Evolutionary conservation across 164 flowering plant species (phyloP), one percentile per base, ranked within the genome.

Genomic region (Aristolochia californica): DNA sequence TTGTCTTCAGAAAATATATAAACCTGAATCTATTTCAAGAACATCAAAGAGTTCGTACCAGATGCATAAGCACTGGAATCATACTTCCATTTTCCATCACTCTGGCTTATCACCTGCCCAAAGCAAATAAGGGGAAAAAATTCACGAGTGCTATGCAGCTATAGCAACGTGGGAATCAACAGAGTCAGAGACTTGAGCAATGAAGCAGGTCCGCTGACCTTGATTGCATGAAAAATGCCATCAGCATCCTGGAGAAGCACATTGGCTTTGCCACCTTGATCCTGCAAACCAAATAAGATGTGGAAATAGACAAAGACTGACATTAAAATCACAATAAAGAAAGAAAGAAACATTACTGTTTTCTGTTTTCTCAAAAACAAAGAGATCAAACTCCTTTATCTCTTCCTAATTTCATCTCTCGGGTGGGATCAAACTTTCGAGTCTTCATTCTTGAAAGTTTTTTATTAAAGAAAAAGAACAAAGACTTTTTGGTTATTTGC

Each of bases 41-140:
- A 51, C 0, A 51, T 48, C 28, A 0, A n/a, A n/a, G n/a, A 66
- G 61, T 57, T 28, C 49, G 61, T 81, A 87, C 98, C 99, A 66
- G 99, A 87, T 69, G 95, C 95, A 75, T 69, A 78, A 48, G 82
- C 80, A 65, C 70, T 79, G 61, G 85, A 83, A 70, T 81, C 78
- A 49, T 73, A 76, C 56, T 95, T 94, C 99, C 97, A 94, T 66
- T 82, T 79, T 66, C 99, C 99, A 80, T 87, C 99, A 78, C 95
- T 90, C 68, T 89, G 97, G 75, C 97, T 85, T 51, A 90, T 74
- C 57, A 91, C 79, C 97, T 90, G 81, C 54, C 49, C 74, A 50
- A 27, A 38, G 30, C n/a, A 43, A n/a, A 58, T 52, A 15, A 26
- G n/a, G n/a, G 26, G 22, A 50, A 50, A 23, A 50, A 2, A 26